Percentiles rank a stretch among this genome's conserved stretches.
These are phyloP conservation scores for Musa beccarii DNA, from an alignment of 176 grass and related monocot genomes.

Conservation along the genomic window DNA sequence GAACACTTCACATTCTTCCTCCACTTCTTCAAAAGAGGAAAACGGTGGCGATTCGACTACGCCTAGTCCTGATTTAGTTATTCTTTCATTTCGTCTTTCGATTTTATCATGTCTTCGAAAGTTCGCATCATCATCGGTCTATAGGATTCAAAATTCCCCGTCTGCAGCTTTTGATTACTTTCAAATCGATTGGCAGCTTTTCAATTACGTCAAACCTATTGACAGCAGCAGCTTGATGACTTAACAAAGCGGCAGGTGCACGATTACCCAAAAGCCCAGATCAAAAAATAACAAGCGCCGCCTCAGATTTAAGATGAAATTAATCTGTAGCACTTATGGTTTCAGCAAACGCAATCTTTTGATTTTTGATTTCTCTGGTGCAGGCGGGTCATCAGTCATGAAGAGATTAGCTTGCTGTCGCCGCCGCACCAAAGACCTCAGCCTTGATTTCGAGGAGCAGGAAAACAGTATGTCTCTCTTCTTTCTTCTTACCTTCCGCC, in stretches of 20 bases:
- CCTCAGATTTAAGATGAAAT: neutral
- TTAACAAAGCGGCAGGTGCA: neutral
- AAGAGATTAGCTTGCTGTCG: slow-evolving; percentile 86
- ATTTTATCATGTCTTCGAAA: neutral
- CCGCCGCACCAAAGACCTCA: slow-evolving; percentile 82
- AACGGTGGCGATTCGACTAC: too few species aligned
- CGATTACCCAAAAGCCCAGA: neutral
- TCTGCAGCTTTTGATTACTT: neutral
- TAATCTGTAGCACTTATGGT: neutral
- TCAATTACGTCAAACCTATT: neutral
- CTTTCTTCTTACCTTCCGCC: neutral
- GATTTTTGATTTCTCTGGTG: neutral
- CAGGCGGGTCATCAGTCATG: slow-evolving; percentile 19
- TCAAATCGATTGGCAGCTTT: neutral
- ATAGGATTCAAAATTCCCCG: neutral
- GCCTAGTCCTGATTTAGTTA: too few species aligned
- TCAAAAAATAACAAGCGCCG: too few species aligned
- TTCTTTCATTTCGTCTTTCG: too few species aligned
- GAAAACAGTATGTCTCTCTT: slow-evolving; percentile 40
- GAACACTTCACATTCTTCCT: too few species aligned
- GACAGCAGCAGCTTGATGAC: neutral
- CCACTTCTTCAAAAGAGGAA: too few species aligned
- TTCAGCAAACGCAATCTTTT: neutral
- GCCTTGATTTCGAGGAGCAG: slow-evolving; percentile 87
- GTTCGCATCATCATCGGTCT: too few species aligned